These are phyloP conservation scores for Naganishia liquefaciens DNA, from an alignment of 1,284 basidiomycete species.

Conservation along the genomic window DNA sequence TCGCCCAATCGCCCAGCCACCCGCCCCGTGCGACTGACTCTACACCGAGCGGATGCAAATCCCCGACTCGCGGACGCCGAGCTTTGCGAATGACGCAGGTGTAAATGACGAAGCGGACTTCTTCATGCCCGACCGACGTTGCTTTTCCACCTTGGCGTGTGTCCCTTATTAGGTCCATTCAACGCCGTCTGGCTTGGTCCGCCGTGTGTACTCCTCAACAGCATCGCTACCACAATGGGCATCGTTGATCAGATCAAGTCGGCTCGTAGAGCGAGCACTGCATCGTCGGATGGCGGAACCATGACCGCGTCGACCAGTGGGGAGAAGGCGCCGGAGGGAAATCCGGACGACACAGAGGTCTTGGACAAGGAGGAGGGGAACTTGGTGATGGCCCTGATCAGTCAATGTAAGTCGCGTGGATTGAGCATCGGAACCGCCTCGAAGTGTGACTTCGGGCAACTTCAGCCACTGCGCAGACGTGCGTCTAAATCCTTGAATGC, in stretches of 20 bases:
- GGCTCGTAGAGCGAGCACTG: slow-evolving; percentile 18
- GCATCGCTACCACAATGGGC: slow-evolving; percentile 9
- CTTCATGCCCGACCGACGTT: no score
- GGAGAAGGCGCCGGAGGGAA: slow-evolving; percentile 40
- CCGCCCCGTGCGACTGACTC: no score
- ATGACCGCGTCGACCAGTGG: slow-evolving; percentile 15
- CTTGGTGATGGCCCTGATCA: slow-evolving; percentile 50
- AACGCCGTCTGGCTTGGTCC: no score
- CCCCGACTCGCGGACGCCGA: no score
- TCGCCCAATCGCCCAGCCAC: no score
- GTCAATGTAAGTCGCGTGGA: slow-evolving; percentile 48
- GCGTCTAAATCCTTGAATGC: neutral
- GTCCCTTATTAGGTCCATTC: no score
- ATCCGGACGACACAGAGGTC: slow-evolving; percentile 49
- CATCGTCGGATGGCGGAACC: slow-evolving; percentile 20
- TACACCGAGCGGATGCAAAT: no score
- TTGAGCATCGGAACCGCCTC: neutral
- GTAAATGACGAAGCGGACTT: no score
- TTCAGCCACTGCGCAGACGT: neutral
- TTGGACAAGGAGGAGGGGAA: slow-evolving; percentile 56
- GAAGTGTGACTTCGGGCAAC: neutral
- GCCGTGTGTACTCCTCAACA: neutral
- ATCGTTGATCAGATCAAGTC: slow-evolving; percentile 27
- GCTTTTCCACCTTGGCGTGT: no score
- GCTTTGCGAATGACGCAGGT: no score